Evolutionary conservation across 2,329 filamentous ascomycete species (phyloP).

Genomic region (Zymoseptoria passerinii): DNA sequence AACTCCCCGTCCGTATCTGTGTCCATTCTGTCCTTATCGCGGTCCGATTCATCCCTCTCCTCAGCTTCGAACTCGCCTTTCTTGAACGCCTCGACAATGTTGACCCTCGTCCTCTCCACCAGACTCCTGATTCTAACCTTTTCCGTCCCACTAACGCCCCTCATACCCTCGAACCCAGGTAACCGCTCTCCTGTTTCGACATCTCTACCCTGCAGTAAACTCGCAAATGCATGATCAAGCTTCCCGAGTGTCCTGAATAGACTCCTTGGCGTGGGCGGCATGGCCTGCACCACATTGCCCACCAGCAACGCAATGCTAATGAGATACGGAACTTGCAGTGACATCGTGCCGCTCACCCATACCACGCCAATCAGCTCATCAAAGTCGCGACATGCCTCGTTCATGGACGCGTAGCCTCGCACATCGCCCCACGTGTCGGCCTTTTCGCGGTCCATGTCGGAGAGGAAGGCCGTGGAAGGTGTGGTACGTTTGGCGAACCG

Average conservation of each 20-base stretch:
- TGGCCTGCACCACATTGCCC: slow-evolving; percentile 62
- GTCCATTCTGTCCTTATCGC: slow-evolving; percentile 29
- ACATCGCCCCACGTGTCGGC: slow-evolving; percentile 33
- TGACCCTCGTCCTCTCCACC: slow-evolving; percentile 64
- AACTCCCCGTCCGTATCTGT: slow-evolving; percentile 35
- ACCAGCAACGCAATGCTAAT: slow-evolving; percentile 68
- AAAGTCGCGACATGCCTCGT: slow-evolving; percentile 64
- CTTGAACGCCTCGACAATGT: slow-evolving; percentile 61
- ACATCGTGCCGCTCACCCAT: slow-evolving; percentile 83
- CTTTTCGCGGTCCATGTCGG: slow-evolving; percentile 22
- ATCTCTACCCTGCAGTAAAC: slow-evolving; percentile 61
- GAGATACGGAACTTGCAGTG: slow-evolving; percentile 73
- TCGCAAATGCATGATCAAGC: slow-evolving; percentile 75
- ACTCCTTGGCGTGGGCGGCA: slow-evolving; percentile 57
- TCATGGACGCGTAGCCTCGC: slow-evolving; percentile 53
- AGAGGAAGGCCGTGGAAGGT: slow-evolving; percentile 13
- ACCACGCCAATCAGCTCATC: slow-evolving; percentile 68
- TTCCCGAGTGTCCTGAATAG: slow-evolving; percentile 68
- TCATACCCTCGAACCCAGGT: slow-evolving; percentile 59
- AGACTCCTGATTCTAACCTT: slow-evolving; percentile 81
- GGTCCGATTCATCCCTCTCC: slow-evolving; percentile 24
- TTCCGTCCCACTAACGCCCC: slow-evolving; percentile 67
- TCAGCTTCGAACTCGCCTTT: slow-evolving; percentile 41
- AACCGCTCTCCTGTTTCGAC: slow-evolving; percentile 56
- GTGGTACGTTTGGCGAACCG: slow-evolving; percentile 45